Evolutionary conservation across 495 filamentous ascomycete species (phyloP), one percentile per base, ranked within the genome.

Genomic region (Parachaetomium inaequale): DNA sequence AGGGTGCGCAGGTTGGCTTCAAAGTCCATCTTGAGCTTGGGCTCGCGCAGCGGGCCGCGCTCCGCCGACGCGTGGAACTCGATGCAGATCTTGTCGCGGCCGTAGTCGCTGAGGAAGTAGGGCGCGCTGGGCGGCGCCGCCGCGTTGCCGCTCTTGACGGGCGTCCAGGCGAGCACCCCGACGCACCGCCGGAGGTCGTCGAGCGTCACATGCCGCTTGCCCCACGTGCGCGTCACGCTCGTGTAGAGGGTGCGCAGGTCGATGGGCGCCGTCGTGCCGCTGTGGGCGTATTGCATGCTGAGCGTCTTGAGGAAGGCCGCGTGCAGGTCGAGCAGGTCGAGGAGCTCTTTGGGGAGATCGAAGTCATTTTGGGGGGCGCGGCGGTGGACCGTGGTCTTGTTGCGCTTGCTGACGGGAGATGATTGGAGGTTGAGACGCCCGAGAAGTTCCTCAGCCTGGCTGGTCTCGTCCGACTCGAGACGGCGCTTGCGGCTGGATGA

Each of bases 201-300:
- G 6, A 82, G 63, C 0, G 72, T 78, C 6, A 89, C 84, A 58
- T 68, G 74, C 36, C 85, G 78, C 71, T 84, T 85, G 43, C 83
- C 79, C 87, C 87, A 90, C 43, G 80, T 70, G 63, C 79, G 79
- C 6, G 82, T 78, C 46, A 88, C 74, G 59, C 79, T 77, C 5
- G 81, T 79, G 40, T 76, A 80, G 7, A 90, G 72, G 2, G 67
- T 70, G n/a, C 77, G 77, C 31, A 89, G 65, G 68, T 89, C 85
- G 40, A 79, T 79, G 11, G 87, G 85, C 0, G 82, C 79, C 40
- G 78, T 68, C 10, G 77, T 75, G 66, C 87, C 85, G 75, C 88
- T 84, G 74, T 91, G 88, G 0, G 84, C 85, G 60, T 80, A 80
- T 59, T 87, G 81, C 55, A 87, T 69, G 21, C 77, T 81, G 21